Evolutionary conservation across 2,329 filamentous ascomycete species (phyloP), one percentile per base, ranked within the genome.

Genomic region (Venturia oleaginea): DNA sequence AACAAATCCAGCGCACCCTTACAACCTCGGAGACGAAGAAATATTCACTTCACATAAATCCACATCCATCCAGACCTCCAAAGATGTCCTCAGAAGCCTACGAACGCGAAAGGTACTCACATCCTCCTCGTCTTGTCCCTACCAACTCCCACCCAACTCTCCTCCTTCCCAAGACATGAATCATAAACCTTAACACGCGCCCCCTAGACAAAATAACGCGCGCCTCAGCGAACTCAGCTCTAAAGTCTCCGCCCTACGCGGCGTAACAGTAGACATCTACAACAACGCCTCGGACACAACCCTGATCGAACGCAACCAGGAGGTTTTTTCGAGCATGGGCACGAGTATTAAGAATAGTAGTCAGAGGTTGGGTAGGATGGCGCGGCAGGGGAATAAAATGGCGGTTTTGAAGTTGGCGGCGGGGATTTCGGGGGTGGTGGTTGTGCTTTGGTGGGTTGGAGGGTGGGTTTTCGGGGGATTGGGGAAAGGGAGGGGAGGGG

Each of bases 221-320:
- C 92, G 93, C 70, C 89, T 99, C 65, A 88, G 93, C 72, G 92
- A 96, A 75, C 88, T 99, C 43, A 89, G 90, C 19, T 84, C 86
- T 69, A 99, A 99, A 79, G 92, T 97, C 64, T 90, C 90, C 22
- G 91, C 92, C 62, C 84, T 99, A 68, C 91, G 93, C 72, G 90
- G 90, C 76, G 91, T 99, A 61, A 99, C 94, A 51, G 86, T 97
- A 68, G 92, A 99, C 79, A 99, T 99, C 72, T 97, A 97, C 83
- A 92, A 97, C 78, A 92, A 94, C 75, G 94, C 94, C 61, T 86
- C 91, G 65, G 86, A 90, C 70, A 93, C 97, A 71, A 86, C 89
- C 69, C 85, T 96, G 68, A 90, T 99, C 69, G 91, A 99, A 17
- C 40, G 30, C 38, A 63, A 94, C 89, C 88, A 84, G 75, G 92